Evolutionary conservation across 192 early-diverging fungal species (phyloP), one percentile per base, ranked within the genome.

Genomic region (Coemansia sp.): DNA sequence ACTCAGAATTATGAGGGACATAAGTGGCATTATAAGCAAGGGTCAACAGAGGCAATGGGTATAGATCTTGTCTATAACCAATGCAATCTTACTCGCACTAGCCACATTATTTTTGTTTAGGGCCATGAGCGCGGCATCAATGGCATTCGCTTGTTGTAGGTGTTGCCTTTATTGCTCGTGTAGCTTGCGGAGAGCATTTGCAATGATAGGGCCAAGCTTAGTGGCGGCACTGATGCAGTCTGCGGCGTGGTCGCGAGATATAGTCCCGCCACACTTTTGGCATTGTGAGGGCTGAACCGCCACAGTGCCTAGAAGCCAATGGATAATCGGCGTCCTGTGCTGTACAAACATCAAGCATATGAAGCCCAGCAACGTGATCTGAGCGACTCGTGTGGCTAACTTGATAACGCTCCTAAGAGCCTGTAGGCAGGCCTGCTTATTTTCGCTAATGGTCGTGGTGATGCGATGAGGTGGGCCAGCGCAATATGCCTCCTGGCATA

Each of bases 261-360:
- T 9, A 15, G 13, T 43, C 41, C 13, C 41, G 41, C 63, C 63
- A 24, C 63, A 65, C 3, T 3, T 43, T 7, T 4, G 6, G 18
- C 63, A 65, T 9, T 16, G 12, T 15, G 40, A 47, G 46, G 46
- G 46, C 0, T 50, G 64, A 5, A 52, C 64, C 7, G 44, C 64
- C 20, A 65, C 39, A 16, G 64, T 27, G 27, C 64, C 46, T 2
- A 65, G 64, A 36, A 63, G 38, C 62, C 62, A 63, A 20, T 27
- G 62, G 11, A 63, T 41, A 24, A 63, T 63, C 38, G 27, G 46
- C 29, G 47, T 65, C 5, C 64, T 33, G 64, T 65, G 47, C 29
- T 65, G 64, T 16, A 44, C 13, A 22, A 49, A 50, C 1, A 65
- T 43, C 27, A 0, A 49, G n/a, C 47, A 33, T 22, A 65, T 65